Evolutionary conservation across 306 rosid species (phyloP).

Genomic region (Cyamopsis tetragonoloba): DNA sequence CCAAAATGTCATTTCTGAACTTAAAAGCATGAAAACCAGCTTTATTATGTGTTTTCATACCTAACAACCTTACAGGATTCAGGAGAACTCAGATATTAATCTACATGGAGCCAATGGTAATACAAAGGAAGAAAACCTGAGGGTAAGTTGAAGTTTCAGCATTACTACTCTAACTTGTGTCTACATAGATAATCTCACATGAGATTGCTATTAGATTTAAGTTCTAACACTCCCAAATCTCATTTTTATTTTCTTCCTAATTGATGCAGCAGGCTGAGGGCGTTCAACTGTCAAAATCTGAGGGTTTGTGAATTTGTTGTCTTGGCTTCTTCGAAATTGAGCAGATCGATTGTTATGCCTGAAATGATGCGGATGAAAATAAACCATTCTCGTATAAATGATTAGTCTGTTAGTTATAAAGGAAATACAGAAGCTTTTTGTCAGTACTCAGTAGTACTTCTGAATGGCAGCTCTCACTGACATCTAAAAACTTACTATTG

Average conservation of each 20-base stretch:
- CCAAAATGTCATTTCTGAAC: not conserved
- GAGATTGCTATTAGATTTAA: conserved; percentile 19
- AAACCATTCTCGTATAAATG: not conserved
- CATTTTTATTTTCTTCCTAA: conserved; percentile 25
- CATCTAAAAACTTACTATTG: not conserved
- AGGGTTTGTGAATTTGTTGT: conserved; percentile 51
- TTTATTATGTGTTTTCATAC: not conserved
- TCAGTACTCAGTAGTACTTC: not conserved
- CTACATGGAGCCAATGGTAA: conserved; percentile 35
- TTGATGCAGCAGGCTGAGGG: conserved; percentile 57
- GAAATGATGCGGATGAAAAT: conserved; percentile 6
- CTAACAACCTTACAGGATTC: conserved; percentile 45
- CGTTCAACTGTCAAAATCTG: conserved; percentile 47
- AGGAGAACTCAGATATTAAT: conserved; percentile 38
- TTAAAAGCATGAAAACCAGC: not conserved
- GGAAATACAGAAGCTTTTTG: conserved; percentile 11
- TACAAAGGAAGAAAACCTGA: conserved; percentile 47
- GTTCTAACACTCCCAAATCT: conserved; percentile 23
- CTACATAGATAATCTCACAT: conserved; percentile 2
- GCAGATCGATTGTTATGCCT: not conserved
- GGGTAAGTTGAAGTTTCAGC: conserved; percentile 51
- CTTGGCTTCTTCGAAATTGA: conserved; percentile 16
- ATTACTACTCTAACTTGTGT: conserved; percentile 15
- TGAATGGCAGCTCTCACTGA: conserved; percentile 20
- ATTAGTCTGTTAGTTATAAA: not conserved